Conservation (phyloP, 2,329 filamentous ascomycete species). For the Penicillium sp. region DNA sequence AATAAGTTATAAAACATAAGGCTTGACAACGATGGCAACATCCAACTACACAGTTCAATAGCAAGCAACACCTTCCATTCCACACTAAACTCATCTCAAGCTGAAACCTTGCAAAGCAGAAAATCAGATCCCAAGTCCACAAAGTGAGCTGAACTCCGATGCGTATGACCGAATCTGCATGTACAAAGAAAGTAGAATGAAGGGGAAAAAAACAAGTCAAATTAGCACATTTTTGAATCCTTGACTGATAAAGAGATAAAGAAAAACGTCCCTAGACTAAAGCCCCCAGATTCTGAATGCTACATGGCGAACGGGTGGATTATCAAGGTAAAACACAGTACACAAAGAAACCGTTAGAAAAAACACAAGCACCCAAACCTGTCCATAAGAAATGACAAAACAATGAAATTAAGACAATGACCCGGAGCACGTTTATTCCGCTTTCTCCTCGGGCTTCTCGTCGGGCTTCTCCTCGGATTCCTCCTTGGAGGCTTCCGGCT, state of each 20-base stretch:
- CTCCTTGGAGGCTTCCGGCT: slow-evolving; percentile 32
- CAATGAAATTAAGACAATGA: background rate
- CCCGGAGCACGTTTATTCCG: slow-evolving; percentile 17
- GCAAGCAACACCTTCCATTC: background rate
- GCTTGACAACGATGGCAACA: no score
- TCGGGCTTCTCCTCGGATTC: slow-evolving; percentile 35
- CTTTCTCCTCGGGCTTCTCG: slow-evolving; percentile 31
- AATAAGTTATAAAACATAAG: no score
- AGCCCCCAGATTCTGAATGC: slow-evolving; percentile 11
- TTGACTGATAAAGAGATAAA: background rate
- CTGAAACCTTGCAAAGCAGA: background rate
- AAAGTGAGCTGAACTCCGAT: background rate
- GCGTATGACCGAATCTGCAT: background rate
- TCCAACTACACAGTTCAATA: background rate
- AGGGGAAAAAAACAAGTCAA: slow-evolving; percentile 1
- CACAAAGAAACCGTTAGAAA: background rate
- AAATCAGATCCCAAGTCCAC: background rate
- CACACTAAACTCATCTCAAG: background rate
- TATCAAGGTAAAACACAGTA: background rate
- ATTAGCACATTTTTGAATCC: slow-evolving; percentile 1
- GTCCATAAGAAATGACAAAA: slow-evolving; percentile 3
- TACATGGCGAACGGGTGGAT: slow-evolving; percentile 10
- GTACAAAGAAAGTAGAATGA: background rate
- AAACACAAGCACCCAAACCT: slow-evolving; percentile 7
- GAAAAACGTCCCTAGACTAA: background rate